A percentile compares a stretch with the other conserved stretches of the same genome.
Conservation (phyloP, 2,329 filamentous ascomycete genomes). For the Diplodia mutila region DNA sequence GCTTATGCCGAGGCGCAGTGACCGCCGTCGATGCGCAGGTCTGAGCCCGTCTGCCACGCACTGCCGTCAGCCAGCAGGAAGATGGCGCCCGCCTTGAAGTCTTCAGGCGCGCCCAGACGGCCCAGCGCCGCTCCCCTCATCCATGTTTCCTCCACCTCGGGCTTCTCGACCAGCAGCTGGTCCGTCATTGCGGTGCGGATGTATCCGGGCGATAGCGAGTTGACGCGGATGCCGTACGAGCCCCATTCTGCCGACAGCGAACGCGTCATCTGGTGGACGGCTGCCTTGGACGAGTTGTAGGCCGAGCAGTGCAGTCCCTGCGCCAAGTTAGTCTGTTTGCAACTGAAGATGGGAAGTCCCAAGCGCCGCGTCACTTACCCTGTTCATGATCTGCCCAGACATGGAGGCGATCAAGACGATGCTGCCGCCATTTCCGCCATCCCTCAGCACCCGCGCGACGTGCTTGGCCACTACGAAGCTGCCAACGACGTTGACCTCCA, state of each 20-base stretch:
- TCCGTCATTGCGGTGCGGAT: slow-evolving; percentile 52
- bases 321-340: not conserved
- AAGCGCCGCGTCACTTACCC: slow-evolving; percentile 2
- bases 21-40: slow-evolving; percentile 50
- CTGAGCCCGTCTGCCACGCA: slow-evolving; percentile 66
- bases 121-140: slow-evolving; percentile 32
- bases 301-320: slow-evolving; percentile 47
- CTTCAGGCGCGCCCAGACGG: slow-evolving; percentile 38
- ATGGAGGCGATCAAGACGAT: slow-evolving; percentile 47
- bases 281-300: slow-evolving; percentile 61
- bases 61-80: slow-evolving; percentile 48
- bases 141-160: slow-evolving; percentile 38
- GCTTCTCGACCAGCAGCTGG: slow-evolving; percentile 37
- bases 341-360: not conserved
- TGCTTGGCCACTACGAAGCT: slow-evolving; percentile 39
- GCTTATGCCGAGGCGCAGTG: slow-evolving; percentile 37
- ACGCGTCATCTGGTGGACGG: slow-evolving; percentile 56
- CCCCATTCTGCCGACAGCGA: slow-evolving; percentile 60
- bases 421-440: slow-evolving; percentile 29
- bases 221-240: slow-evolving; percentile 51
- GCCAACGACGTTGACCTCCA: slow-evolving; percentile 45
- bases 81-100: slow-evolving; percentile 34
- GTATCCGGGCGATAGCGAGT: slow-evolving; percentile 58
- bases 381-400: slow-evolving; percentile 29
- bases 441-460: slow-evolving; percentile 17